phyloP scores from a whole-genome alignment of 306 rosid genomes.

The Arachis stenosperma region DNA sequence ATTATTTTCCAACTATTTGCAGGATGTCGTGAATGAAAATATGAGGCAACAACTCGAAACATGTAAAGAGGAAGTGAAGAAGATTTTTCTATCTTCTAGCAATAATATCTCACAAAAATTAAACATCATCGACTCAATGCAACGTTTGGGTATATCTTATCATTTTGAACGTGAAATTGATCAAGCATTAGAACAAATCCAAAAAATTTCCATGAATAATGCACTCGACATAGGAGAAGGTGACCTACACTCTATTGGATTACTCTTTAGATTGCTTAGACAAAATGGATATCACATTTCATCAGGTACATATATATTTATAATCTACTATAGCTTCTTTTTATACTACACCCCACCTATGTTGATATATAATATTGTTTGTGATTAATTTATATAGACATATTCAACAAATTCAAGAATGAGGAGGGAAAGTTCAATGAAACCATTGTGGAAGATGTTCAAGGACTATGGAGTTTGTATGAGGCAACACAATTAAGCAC shows the following conservation, averaged over 20 bases:
- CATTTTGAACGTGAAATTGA: neutral
- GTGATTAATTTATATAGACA: constrained; percentile 30
- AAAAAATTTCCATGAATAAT: neutral
- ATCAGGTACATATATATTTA: no score
- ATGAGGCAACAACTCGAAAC: no score
- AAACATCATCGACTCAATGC: constrained; percentile 2
- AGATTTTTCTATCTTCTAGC: no score
- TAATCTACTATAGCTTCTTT: no score
- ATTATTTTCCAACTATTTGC: no score
- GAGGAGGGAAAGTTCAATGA: constrained; percentile 39
- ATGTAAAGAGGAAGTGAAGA: no score
- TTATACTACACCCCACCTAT: no score
- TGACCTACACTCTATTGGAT: no score
- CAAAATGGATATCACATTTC: no score
- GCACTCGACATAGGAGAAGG: no score
- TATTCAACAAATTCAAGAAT: constrained; percentile 45
- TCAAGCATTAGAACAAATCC: constrained; percentile 12
- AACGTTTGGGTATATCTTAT: constrained; percentile 12
- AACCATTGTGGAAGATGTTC: constrained; percentile 5
- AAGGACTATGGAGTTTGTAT: constrained; percentile 51
- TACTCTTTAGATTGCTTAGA: no score
- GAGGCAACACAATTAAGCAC: constrained; percentile 51
- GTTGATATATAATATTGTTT: neutral
- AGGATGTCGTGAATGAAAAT: no score
- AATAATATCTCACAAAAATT: neutral